These are phyloP conservation scores for Cymbopogon flexuosus DNA, from an alignment of 202 grass and related monocot genomes.

Conservation along the genomic window DNA sequence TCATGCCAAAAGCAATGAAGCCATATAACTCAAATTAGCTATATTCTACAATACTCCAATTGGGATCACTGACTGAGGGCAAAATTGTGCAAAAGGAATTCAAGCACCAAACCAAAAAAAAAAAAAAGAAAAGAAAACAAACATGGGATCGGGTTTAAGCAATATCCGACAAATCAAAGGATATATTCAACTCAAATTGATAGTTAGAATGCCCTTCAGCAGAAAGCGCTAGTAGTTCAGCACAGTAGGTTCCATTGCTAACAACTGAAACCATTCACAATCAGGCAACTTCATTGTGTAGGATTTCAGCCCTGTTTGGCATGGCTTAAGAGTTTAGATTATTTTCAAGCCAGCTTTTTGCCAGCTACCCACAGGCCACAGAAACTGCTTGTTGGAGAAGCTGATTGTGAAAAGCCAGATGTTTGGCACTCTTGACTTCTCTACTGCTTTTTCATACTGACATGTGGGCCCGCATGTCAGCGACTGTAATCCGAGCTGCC, in stretches of 20 bases:
- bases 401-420: background rate
- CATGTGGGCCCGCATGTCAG: background rate
- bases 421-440: background rate
- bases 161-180: background rate
- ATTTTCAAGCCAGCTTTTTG: background rate
- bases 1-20: conserved; percentile 8
- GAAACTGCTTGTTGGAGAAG: background rate
- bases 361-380: background rate
- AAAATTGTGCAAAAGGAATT: conserved; percentile 24
- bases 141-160: background rate
- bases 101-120: background rate
- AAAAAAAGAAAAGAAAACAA: too few relatives aligned
- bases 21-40: background rate
- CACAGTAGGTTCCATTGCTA: background rate
- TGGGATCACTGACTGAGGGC: background rate
- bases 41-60: background rate
- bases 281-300: background rate
- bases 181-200: background rate
- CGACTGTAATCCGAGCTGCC: background rate
- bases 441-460: background rate
- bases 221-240: background rate
- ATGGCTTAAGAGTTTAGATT: background rate
- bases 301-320: background rate
- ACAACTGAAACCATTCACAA: background rate
- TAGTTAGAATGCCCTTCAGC: background rate